These are phyloP conservation scores for Fusarium sublunatum DNA, from an alignment of 2,329 filamentous ascomycete genomes.

Conservation along the genomic window DNA sequence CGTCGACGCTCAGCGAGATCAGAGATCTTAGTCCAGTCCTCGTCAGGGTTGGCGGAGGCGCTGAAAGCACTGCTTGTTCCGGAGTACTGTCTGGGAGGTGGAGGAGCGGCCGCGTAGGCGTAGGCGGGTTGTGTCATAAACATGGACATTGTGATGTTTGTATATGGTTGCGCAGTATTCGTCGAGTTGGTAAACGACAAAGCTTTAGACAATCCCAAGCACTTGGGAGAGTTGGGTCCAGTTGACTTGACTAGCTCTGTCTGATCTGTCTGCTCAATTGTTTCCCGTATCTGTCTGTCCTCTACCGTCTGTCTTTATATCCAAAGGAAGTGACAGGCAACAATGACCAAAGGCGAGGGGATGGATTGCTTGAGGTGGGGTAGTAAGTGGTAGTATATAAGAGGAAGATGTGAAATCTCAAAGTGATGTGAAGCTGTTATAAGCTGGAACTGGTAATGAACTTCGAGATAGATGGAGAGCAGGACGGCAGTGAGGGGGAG, in stretches of 20 bases:
- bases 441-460: conserved; percentile 32
- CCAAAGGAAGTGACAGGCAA: conserved; percentile 29
- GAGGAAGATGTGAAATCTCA: conserved; percentile 20
- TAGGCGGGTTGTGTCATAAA: conserved; percentile 52
- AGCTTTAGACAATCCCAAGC: conserved; percentile 29
- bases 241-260: conserved; percentile 8
- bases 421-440: conserved; percentile 33
- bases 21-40: conserved; percentile 99
- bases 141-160: conserved; percentile 50
- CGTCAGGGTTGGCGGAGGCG: conserved; percentile 91
- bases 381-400: conserved; percentile 18
- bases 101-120: conserved; percentile 48
- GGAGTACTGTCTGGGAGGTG: conserved; percentile 72
- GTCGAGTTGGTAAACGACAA: conserved; percentile 31
- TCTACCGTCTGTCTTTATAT: conserved; percentile 33
- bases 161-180: conserved; percentile 20
- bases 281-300: conserved; percentile 25
- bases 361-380: conserved; percentile 29
- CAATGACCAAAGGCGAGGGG: conserved; percentile 5
- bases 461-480: conserved; percentile 40
- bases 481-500: conserved; percentile 44
- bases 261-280: conserved; percentile 23
- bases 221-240: conserved; percentile 17
- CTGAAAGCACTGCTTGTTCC: conserved; percentile 94
- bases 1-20: conserved; percentile 92